These are phyloP conservation scores for Cladosporium sp. DNA, from an alignment of 2,329 filamentous ascomycete species.

Conservation along the genomic window DNA sequence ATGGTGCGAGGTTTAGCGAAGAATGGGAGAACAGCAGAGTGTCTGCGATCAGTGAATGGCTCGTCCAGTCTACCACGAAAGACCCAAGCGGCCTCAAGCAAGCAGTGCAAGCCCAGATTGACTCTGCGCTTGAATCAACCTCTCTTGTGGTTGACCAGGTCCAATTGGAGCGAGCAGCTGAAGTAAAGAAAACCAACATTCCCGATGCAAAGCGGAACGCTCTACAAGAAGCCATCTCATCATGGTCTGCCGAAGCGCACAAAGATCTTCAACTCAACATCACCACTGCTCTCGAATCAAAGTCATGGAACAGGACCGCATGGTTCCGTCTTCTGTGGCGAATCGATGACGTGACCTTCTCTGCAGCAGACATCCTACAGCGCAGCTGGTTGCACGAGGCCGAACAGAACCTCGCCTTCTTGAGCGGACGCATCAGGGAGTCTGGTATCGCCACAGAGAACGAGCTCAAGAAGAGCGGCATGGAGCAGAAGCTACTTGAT, in stretches of 20 bases:
- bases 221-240: slow-evolving; percentile 58
- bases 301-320: slow-evolving; percentile 71
- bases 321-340: slow-evolving; percentile 98
- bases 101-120: slow-evolving; percentile 62
- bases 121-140: slow-evolving; percentile 53
- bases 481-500: slow-evolving; percentile 5
- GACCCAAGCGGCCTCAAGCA: slow-evolving; percentile 54
- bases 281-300: slow-evolving; percentile 71
- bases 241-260: slow-evolving; percentile 78
- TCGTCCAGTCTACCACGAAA: slow-evolving; percentile 28
- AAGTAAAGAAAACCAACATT: slow-evolving; percentile 27
- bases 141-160: slow-evolving; percentile 1
- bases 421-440: slow-evolving; percentile 71
- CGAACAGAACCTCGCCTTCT: slow-evolving; percentile 77
- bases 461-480: slow-evolving; percentile 19
- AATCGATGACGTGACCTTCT: slow-evolving; percentile 84
- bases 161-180: neutral
- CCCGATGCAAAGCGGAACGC: slow-evolving; percentile 37
- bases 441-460: slow-evolving; percentile 45
- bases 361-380: slow-evolving; percentile 73
- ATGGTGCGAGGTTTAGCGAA: slow-evolving; percentile 31
- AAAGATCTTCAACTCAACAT: slow-evolving; percentile 77
- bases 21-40: slow-evolving; percentile 33
- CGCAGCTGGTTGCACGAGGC: slow-evolving; percentile 72
- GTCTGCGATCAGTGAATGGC: slow-evolving; percentile 23